These are phyloP conservation scores for Brassica hybrid DNA, from an alignment of 441 rosid species.

Conservation along the genomic window DNA sequence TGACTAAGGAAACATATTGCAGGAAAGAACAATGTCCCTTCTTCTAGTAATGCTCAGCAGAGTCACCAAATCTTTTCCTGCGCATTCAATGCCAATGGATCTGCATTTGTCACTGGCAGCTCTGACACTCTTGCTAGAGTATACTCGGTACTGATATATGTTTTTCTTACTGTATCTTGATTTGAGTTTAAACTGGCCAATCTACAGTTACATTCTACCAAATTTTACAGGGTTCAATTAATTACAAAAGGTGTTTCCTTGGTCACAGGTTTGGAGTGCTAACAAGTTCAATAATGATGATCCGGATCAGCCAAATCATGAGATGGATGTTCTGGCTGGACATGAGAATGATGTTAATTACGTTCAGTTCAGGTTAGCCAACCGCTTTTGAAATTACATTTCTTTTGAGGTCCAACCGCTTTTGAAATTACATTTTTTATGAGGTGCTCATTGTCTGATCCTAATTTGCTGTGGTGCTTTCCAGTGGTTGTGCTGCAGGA, in stretches of 20 bases:
- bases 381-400: constrained; percentile 39
- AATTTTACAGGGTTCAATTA: constrained; percentile 15
- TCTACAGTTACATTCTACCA: constrained; percentile 10
- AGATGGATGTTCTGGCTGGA: constrained; percentile 90
- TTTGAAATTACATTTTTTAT: constrained; percentile 50
- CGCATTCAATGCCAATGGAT: constrained; percentile 95
- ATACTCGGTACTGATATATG: constrained; percentile 40
- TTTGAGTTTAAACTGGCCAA: constrained; percentile 24
- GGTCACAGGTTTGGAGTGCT: constrained; percentile 94
- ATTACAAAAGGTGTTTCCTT: constrained; percentile 18
- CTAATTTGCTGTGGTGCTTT: constrained; percentile 35
- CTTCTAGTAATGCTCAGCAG: constrained; percentile 66
- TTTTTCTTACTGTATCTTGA: constrained; percentile 17
- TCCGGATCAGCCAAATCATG: constrained; percentile 86
- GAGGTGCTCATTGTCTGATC: constrained; percentile 37
- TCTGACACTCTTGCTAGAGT: constrained; percentile 98
- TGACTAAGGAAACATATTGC: constrained; percentile 44
- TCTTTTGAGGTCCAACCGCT: constrained; percentile 41
- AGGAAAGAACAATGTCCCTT: constrained; percentile 79
- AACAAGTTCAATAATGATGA: constrained; percentile 73
- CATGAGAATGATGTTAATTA: constrained; percentile 99
- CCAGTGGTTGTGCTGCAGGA: constrained; percentile 93
- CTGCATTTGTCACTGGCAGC: constrained; percentile 99
- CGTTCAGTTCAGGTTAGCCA: constrained; percentile 91
- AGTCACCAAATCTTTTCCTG: constrained; percentile 84